phyloP scores from a whole-genome alignment of 1,284 basidiomycete species.

The Rhodotorula sp. region DNA sequence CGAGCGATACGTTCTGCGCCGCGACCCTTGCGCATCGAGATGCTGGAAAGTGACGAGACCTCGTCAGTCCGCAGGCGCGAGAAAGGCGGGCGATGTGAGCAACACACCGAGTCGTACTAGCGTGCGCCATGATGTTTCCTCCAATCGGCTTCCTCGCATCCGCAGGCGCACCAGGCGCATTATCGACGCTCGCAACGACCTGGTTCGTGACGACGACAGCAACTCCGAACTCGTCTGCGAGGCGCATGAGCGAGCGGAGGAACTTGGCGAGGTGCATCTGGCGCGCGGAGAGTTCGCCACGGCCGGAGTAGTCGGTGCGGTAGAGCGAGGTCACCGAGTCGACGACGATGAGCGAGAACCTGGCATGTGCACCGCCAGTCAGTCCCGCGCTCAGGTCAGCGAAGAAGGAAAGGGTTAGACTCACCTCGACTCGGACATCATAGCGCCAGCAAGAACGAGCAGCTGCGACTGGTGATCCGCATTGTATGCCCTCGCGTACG shows the following conservation, averaged over 20 bases:
- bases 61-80: no score
- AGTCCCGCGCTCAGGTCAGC: neutral
- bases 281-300: constrained; percentile 91
- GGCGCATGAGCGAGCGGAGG: constrained; percentile 81
- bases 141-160: constrained; percentile 95
- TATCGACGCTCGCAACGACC: constrained; percentile 95
- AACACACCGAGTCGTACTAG: constrained; percentile 69
- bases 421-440: constrained; percentile 95
- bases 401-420: constrained; percentile 30
- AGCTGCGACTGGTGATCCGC: constrained; percentile 95
- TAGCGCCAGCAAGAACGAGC: constrained; percentile 84
- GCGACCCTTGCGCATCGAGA: constrained; percentile 89
- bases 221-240: constrained; percentile 98
- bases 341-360: constrained; percentile 93
- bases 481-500: constrained; percentile 97
- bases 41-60: constrained; percentile 51
- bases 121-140: constrained; percentile 94
- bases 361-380: constrained; percentile 46
- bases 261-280: constrained; percentile 98
- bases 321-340: constrained; percentile 97
- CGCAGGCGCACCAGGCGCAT: constrained; percentile 71
- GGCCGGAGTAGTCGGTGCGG: constrained; percentile 91
- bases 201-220: constrained; percentile 98
- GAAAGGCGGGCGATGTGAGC: no score
- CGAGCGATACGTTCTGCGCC: constrained; percentile 92